These are phyloP conservation scores for Leccinum olivaceoglutinosum DNA, from an alignment of 1,284 basidiomycete species.

Conservation along the genomic window DNA sequence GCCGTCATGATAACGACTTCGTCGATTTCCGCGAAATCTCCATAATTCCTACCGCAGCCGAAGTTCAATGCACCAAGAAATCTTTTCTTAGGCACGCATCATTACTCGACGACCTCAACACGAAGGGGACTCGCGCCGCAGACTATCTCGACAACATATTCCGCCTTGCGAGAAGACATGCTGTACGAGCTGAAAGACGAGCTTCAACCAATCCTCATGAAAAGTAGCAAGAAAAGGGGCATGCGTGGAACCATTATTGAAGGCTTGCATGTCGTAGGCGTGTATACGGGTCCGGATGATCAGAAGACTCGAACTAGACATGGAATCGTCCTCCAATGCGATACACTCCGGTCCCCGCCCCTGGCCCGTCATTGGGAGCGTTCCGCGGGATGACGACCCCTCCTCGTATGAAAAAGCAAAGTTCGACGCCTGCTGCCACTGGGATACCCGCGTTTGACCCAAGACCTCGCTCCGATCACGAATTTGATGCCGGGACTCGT, in stretches of 20 bases:
- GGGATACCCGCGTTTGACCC: conserved; percentile 8
- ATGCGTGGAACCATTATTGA: conserved; percentile 40
- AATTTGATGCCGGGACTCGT: conserved; percentile 70
- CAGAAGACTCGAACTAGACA: conserved; percentile 38
- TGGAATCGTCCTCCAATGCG: conserved; percentile 42
- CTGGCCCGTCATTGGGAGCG: background rate
- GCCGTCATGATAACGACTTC: conserved; percentile 64
- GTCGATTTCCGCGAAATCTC: conserved; percentile 50
- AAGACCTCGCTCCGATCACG: conserved; percentile 31
- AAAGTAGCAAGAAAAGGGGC: conserved; percentile 44
- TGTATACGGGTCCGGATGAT: conserved; percentile 33
- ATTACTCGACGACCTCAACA: conserved; percentile 39
- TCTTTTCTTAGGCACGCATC: conserved; percentile 44
- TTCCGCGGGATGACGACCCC: conserved; percentile 29
- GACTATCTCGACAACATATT: conserved; percentile 62
- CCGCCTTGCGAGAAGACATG: conserved; percentile 65
- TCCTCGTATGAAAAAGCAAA: conserved; percentile 23
- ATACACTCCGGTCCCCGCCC: background rate
- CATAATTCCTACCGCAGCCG: conserved; percentile 56
- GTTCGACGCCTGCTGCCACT: conserved; percentile 6
- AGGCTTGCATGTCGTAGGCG: conserved; percentile 32
- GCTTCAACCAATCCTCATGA: conserved; percentile 37
- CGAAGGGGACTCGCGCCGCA: conserved; percentile 33
- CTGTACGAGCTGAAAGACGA: conserved; percentile 59
- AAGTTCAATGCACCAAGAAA: conserved; percentile 38